Evolutionary conservation across 2,329 filamentous ascomycete species (phyloP), one percentile per base, ranked within the genome.

Genomic region (Aaosphaeria arxii): DNA sequence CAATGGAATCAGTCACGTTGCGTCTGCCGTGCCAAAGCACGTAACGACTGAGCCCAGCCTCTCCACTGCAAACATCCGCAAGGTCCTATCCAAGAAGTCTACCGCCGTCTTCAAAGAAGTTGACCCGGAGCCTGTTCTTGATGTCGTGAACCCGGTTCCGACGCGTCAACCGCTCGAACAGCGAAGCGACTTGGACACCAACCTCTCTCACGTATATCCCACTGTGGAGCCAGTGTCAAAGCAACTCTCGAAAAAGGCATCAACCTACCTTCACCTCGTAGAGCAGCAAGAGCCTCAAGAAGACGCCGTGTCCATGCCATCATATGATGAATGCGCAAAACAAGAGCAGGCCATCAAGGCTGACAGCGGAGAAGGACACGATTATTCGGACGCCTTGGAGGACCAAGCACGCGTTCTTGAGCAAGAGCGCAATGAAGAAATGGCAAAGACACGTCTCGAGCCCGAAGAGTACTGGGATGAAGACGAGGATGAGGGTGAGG

Each of bases 391-490:
- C 47, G 66, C 68, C 13, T 54, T 72, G 6, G 69, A 72, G 49
- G 58, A 69, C 45, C 63, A 71, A 42, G 64, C 66, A 7, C 61
- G 61, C 46, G 61, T 58, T 11, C 51, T 68, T 6, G 69, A 73
- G 44, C 61, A 64, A 40, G 66, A 69, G 35, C 64, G 64, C 45
- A 67, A 68, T 47, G 66, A 69, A 1, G 64, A 70, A 46, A 49
- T 70, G 31, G 62, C 64, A 39, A 35, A 57, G 3, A 45, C 44
- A 13, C 49, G 46, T 29, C 57, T 62, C 6, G 83, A 86, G 55
- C 71, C 78, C 0, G 86, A 89, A 57, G 87, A 91, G 64, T 88
- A 85, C 59, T 90, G 85, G 86, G 85, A 89, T 11, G 67, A 77
- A 28, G 80, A 84, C n/a, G 33, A 36, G 7, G 86, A 82, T 11